Base-by-base conservation (phyloP, 1,284 basidiomycete species). In the Cryptococcus sp. region DNA sequence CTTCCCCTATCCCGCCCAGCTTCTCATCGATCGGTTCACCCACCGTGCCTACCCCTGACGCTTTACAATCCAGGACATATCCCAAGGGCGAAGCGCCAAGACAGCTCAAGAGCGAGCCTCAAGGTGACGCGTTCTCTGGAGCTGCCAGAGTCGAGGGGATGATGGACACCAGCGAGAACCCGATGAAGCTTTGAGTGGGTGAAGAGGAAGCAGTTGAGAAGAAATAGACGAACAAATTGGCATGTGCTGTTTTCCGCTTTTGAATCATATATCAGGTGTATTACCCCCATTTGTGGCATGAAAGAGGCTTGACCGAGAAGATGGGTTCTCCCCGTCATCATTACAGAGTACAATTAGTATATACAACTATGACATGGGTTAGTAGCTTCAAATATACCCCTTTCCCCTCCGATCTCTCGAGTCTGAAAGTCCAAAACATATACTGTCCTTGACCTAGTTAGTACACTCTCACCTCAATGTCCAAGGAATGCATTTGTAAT, bases 81-180 rank as follows among this genome's bases (percentile, higher is more conserved):
- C 42, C 3, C 40, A 54, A 35, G 51, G 51, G 15, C 40, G 50
- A 52, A n/a, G 22, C 38, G 38, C 35, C 40, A 55, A 48, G 52
- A 51, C 22, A 56, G 48, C 79, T 87, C 44, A 78, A 80, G 48
- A 81, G 83, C 11, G 73, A 80, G 50, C 85, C 87, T 17, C 78
- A 81, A 56, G 86, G 87, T 20, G 88, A 90, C 65, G 82, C 80
- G 53, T 81, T 83, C 41, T 81, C 82, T 61, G 80, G 83, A 1
- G 84, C 82, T 25, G 82, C 85, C 23, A 83, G 84, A 72, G 84
- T 80, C 23, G 89, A 91, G 73, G 88, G 87, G n/a, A 80, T 89
- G 55, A 80, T 87, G 79, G 87, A 90, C 74, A 80, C 80, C 57
- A 88, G 85, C 73, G 88, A 90, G 77, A 83, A 84, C 71, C 87